A percentile compares a stretch with the other conserved stretches of the same genome.
phyloP scores from a whole-genome alignment of 139 green algal genomes.

The Prasinococcaceae sp. region DNA sequence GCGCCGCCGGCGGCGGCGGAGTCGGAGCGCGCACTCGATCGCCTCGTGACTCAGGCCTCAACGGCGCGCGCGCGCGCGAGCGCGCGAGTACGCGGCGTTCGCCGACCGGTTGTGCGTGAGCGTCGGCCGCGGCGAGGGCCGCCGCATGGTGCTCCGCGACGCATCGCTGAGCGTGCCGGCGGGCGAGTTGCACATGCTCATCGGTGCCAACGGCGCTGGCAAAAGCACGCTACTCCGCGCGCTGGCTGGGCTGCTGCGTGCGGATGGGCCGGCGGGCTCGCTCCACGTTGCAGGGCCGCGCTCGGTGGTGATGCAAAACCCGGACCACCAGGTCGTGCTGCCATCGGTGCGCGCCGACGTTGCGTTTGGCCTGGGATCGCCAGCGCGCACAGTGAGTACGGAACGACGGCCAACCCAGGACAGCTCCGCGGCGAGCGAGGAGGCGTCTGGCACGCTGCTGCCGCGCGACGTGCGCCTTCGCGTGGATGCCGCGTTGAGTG shows the following conservation, averaged over 20 bases:
- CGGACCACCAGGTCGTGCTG: constrained; percentile 88
- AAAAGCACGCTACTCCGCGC: constrained; percentile 34
- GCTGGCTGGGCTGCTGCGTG: constrained; percentile 57
- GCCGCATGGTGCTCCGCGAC: constrained; percentile 16
- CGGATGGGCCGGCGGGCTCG: constrained; percentile 37
- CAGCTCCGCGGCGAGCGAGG: constrained; percentile 16
- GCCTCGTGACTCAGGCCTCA: too few relatives aligned
- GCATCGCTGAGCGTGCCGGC: constrained; percentile 25
- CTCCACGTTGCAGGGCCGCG: constrained; percentile 35
- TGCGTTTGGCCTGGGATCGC: constrained; percentile 74
- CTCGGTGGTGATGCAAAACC: constrained; percentile 95
- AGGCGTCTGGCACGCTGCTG: constrained; percentile 32
- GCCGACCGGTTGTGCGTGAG: too few relatives aligned
- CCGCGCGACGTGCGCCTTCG: constrained; percentile 27
- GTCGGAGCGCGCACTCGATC: too few relatives aligned
- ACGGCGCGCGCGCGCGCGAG: too few relatives aligned
- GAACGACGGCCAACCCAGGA: too few relatives aligned
- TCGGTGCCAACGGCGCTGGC: constrained; percentile 77
- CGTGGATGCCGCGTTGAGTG: constrained; percentile 45
- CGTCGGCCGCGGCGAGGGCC: too few relatives aligned
- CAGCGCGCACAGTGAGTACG: too few relatives aligned
- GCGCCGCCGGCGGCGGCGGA: too few relatives aligned
- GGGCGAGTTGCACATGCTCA: constrained; percentile 78
- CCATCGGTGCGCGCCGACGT: constrained; percentile 86
- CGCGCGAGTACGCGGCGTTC: too few relatives aligned